Base-by-base conservation (phyloP, 208 protist genomes). In the Trichomonas tenax region DNA sequence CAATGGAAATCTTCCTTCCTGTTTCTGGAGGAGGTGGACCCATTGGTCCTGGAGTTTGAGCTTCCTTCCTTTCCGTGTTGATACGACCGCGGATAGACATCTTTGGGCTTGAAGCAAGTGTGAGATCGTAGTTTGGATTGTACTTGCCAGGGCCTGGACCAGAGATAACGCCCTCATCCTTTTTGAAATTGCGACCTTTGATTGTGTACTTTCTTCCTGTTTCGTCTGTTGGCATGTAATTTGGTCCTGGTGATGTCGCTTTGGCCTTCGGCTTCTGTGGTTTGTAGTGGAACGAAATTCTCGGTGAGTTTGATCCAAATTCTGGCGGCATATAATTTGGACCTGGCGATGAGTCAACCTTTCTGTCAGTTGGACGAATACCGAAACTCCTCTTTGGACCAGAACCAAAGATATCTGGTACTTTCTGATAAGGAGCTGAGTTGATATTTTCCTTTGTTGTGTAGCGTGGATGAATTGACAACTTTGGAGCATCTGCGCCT, bases 121-220 rank as follows among this genome's bases (percentile, higher is more conserved):
- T 38, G 41, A 48, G 41, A 51, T 93, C 86, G n/a, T 93, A 93
- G 31, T 93, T 44, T 31, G 86, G 86, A 0, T 8, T 38, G 44
- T 93, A 93, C 31, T 93, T 93, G 31, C 86, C 86, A 38, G 86
- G 44, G 10, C 86, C 86, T 93, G 86, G 86, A 26, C 86, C 86
- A 51, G 41, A 41, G 21, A 93, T n/a, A 14, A 21, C 46, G 0
- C 44, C 44, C 10, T 48, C 44, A 58, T 93, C 86, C 14, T 34
- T 23, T 9, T 9, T 38, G 44, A 93, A 93, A 38, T 93, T 48
- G 3, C 86, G 41, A 44, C 40, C 40, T 93, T 93, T 93, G 15
- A 93, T 93, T 93, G 86, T 93, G 86, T 51, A 93, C 38, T 36
- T 48, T 9, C 3, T 41, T 58, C 44, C 86, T 10, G 34, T 46